These are phyloP conservation scores for Mortierella sp. DNA, from an alignment of 371 early-diverging fungal genomes.

Conservation along the genomic window DNA sequence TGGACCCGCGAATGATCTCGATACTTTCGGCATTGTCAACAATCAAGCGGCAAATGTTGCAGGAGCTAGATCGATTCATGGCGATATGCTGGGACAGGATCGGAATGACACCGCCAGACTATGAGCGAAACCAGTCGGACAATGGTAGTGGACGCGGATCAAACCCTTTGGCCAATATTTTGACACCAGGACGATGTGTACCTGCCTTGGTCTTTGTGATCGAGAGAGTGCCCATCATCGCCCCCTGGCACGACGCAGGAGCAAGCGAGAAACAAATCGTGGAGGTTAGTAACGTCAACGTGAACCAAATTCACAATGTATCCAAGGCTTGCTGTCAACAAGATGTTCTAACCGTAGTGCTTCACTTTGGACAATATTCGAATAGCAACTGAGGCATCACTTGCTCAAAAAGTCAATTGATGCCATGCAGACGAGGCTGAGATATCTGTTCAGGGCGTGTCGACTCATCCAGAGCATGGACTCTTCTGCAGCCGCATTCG, in stretches of 20 bases:
- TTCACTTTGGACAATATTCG: neutral
- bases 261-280: conserved; percentile 33
- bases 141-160: conserved; percentile 17
- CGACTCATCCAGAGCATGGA: conserved; percentile 44
- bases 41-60: conserved; percentile 45
- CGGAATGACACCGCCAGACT: conserved; percentile 34
- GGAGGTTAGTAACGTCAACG: conserved; percentile 20
- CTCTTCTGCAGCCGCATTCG: conserved; percentile 25
- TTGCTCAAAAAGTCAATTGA: conserved; percentile 47
- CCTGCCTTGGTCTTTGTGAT: conserved; percentile 48
- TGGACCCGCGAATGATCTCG: conserved; percentile 36
- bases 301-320: neutral
- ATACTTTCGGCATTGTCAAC: conserved; percentile 32
- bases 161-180: conserved; percentile 28
- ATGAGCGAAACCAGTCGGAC: conserved; percentile 13
- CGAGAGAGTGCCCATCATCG: conserved; percentile 32
- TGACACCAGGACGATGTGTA: conserved; percentile 48
- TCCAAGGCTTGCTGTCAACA: neutral
- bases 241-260: conserved; percentile 37
- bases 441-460: conserved; percentile 45
- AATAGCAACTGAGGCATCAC: conserved; percentile 33
- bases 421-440: conserved; percentile 41
- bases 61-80: conserved; percentile 52
- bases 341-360: neutral
- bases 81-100: conserved; percentile 50